Evolutionary conservation across 169 alveolate species (phyloP).

Genomic region (Amoebophrya sp.): DNA sequence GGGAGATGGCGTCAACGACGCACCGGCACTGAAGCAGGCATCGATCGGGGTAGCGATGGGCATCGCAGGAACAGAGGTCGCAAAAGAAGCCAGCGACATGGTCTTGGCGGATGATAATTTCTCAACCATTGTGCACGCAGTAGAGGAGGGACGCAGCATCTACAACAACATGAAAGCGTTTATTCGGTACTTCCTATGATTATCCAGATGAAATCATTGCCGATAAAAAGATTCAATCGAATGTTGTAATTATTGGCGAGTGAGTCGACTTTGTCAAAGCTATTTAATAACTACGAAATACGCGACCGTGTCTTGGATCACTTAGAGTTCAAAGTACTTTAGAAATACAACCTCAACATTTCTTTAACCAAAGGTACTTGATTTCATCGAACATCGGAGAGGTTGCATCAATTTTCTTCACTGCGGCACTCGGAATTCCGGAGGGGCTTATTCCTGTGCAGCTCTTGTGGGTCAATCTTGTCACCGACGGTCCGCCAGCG

Average conservation of each 20-base stretch:
- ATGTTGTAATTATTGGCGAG: no score
- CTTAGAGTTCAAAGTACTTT: no score
- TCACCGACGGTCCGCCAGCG: slow-evolving; percentile 99
- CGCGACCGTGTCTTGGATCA: no score
- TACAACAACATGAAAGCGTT: slow-evolving; percentile 94
- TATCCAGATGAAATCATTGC: no score
- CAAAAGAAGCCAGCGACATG: slow-evolving; percentile 99
- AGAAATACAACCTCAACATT: no score
- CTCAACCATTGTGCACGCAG: slow-evolving; percentile 97
- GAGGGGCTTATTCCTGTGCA: slow-evolving; percentile 95
- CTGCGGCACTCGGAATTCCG: slow-evolving; percentile 97
- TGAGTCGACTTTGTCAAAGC: no score
- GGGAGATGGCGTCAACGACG: slow-evolving; percentile 99
- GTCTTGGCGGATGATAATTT: slow-evolving; percentile 98
- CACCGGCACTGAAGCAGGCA: slow-evolving; percentile 98
- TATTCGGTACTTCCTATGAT: slow-evolving; percentile 32
- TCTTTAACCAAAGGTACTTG: slow-evolving; percentile 77
- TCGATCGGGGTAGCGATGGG: slow-evolving; percentile 99
- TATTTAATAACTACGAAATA: no score
- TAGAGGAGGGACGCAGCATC: slow-evolving; percentile 97
- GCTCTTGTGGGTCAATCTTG: slow-evolving; percentile 96
- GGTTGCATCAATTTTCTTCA: slow-evolving; percentile 96
- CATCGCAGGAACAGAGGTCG: slow-evolving; percentile 96
- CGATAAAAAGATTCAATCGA: no score
- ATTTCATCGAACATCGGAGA: slow-evolving; percentile 98